Percentiles rank a stretch among this genome's conserved stretches.
These are phyloP conservation scores for Cicer pinnatifidum DNA, from an alignment of 306 rosid species.

Conservation along the genomic window DNA sequence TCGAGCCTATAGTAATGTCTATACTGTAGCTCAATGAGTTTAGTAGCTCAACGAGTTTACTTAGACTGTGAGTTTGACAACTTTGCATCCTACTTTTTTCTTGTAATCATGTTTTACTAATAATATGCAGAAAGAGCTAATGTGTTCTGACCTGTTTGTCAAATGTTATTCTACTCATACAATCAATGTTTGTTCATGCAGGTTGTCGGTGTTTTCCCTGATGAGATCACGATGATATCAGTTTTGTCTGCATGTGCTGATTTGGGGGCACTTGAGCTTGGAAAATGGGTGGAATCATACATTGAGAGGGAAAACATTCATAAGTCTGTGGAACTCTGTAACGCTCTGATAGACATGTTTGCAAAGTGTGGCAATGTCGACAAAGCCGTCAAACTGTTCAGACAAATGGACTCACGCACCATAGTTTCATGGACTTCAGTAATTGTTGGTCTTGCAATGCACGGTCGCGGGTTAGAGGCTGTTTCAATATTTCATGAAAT, in stretches of 20 bases:
- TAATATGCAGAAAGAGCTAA: background rate
- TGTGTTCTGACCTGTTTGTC: background rate
- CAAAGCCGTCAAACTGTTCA: slow-evolving; percentile 67
- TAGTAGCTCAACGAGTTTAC: no score
- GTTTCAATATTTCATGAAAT: slow-evolving; percentile 75
- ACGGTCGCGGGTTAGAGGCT: slow-evolving; percentile 79
- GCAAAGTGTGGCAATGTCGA: slow-evolving; percentile 88
- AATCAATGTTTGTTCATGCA: slow-evolving; percentile 50
- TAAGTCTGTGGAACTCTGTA: slow-evolving; percentile 70
- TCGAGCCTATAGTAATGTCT: no score
- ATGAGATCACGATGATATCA: slow-evolving; percentile 85
- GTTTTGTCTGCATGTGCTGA: slow-evolving; percentile 81
- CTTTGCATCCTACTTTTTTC: background rate
- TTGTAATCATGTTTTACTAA: background rate
- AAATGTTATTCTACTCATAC: background rate
- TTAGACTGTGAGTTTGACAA: no score
- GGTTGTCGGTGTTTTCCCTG: slow-evolving; percentile 66
- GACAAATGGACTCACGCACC: slow-evolving; percentile 60
- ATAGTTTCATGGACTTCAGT: slow-evolving; percentile 94
- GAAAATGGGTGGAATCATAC: slow-evolving; percentile 87
- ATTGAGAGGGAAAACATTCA: slow-evolving; percentile 60
- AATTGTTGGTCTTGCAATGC: slow-evolving; percentile 86
- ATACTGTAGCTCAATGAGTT: no score
- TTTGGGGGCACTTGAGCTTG: slow-evolving; percentile 88
- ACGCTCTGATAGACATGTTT: slow-evolving; percentile 88